phyloP scores from a whole-genome alignment of 768 basidiomycete species.

The Tephrocybe sp. region DNA sequence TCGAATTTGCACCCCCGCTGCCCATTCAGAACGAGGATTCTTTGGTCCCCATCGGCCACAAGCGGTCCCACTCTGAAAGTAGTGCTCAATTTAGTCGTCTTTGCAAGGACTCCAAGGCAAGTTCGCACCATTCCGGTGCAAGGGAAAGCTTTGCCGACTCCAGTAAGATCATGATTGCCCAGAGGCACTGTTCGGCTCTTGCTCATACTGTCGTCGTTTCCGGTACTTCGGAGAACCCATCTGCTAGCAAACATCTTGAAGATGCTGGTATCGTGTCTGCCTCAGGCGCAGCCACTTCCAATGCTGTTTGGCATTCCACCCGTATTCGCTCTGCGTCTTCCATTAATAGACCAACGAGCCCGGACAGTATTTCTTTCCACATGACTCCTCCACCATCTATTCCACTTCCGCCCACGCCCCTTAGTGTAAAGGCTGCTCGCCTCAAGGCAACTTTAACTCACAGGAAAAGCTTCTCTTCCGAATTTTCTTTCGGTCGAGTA shows the following conservation, averaged over 20 bases:
- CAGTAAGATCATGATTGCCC: slow-evolving; percentile 67
- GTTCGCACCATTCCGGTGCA: slow-evolving; percentile 48
- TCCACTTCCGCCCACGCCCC: slow-evolving; percentile 76
- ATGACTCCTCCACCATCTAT: slow-evolving; percentile 61
- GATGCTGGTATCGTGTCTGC: slow-evolving; percentile 32
- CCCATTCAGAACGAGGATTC: slow-evolving; percentile 54
- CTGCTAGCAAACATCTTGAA: slow-evolving; percentile 27
- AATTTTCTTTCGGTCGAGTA: slow-evolving; percentile 57
- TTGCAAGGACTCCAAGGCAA: slow-evolving; percentile 50
- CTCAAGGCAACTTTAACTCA: slow-evolving; percentile 48
- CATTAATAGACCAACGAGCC: slow-evolving; percentile 36
- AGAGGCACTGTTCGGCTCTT: slow-evolving; percentile 68
- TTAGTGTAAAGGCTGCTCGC: slow-evolving; percentile 55
- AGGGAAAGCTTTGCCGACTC: slow-evolving; percentile 51
- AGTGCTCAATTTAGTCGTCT: slow-evolving; percentile 56
- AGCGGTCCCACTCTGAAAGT: slow-evolving; percentile 53
- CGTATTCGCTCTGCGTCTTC: slow-evolving; percentile 62
- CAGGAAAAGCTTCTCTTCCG: slow-evolving; percentile 63
- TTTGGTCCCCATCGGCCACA: slow-evolving; percentile 40
- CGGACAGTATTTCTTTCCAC: slow-evolving; percentile 32
- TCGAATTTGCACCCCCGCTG: slow-evolving; percentile 52
- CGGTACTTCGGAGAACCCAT: slow-evolving; percentile 32
- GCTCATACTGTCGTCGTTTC: slow-evolving; percentile 63
- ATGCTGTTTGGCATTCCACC: slow-evolving; percentile 38
- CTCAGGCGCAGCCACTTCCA: slow-evolving; percentile 32